Evolutionary conservation across 2,329 filamentous ascomycete species (phyloP).

Genomic region (Penicillium sclerotiorum): DNA sequence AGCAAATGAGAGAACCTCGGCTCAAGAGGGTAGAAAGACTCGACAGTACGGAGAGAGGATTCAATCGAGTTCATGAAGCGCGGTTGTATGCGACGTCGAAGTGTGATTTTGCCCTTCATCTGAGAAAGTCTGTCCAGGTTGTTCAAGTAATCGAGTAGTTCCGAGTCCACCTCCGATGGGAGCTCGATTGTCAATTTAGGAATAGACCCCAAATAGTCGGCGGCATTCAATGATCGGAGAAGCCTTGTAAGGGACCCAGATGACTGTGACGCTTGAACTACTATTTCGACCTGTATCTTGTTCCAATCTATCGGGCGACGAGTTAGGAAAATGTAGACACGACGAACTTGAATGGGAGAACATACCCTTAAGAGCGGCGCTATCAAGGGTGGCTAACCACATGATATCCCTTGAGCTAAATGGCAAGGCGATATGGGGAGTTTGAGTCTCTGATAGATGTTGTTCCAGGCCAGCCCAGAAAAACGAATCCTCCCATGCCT

Average conservation of each 20-base stretch:
- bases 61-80: slow-evolving; percentile 66
- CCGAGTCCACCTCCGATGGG: slow-evolving; percentile 67
- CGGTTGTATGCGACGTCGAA: slow-evolving; percentile 73
- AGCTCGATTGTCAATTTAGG: slow-evolving; percentile 86
- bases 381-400: slow-evolving; percentile 80
- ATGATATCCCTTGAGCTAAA: slow-evolving; percentile 61
- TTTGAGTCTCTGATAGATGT: slow-evolving; percentile 55
- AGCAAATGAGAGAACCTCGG: slow-evolving; percentile 71
- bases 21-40: slow-evolving; percentile 81
- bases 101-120: slow-evolving; percentile 57
- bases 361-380: slow-evolving; percentile 67
- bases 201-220: slow-evolving; percentile 71
- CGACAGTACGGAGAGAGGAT: slow-evolving; percentile 73
- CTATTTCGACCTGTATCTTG: slow-evolving; percentile 74
- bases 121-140: slow-evolving; percentile 69
- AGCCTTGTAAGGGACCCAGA: slow-evolving; percentile 76
- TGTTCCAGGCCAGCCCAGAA: slow-evolving; percentile 64
- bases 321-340: slow-evolving; percentile 7
- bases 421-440: slow-evolving; percentile 77
- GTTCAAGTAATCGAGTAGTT: slow-evolving; percentile 58
- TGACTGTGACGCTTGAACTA: slow-evolving; percentile 74
- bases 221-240: slow-evolving; percentile 71
- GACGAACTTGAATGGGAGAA: slow-evolving; percentile 8
- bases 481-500: slow-evolving; percentile 66
- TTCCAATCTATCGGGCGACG: slow-evolving; percentile 67